Evolutionary conservation across 805 yeast species (phyloP), one percentile per base, ranked within the genome.

Genomic region (Schizosaccharomyces lindneri): DNA sequence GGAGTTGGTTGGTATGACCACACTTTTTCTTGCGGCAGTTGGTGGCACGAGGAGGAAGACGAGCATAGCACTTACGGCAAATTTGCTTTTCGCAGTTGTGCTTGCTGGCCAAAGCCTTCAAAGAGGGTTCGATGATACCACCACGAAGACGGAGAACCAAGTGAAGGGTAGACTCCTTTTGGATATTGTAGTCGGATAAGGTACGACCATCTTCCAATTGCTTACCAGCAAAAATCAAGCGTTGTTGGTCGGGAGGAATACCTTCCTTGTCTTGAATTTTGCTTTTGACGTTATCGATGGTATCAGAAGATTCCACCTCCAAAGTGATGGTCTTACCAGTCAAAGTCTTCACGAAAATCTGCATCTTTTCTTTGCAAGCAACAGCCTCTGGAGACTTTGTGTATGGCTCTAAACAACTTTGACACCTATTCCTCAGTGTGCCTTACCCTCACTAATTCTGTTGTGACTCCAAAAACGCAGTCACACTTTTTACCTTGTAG

Each of bases 21-120:
- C 98, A 93, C 85, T 93, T 93, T 87, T 97, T 88, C 97, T 93
- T 93, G 83, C 98, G 88, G 85, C 98, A 93, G 96, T 93, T 93
- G 79, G 97, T 93, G 73, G 98, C 98, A 86, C 97, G 94, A 80
- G 98, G 96, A 75, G 98, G 98, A 76, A 93, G 89, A 84, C 98
- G 93, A 73, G 98, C 69, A 85, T 93, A 93, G 83, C 98, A 93
- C 78, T 89, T 87, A 81, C 98, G 94, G 84, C 98, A 93, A 77
- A 93, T 90, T 69, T 95, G 77, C 81, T 93, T 93, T 70, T 93
- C 98, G 83, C 97, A 93, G 95, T 93, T 93, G 90, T 85, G 93
- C 81, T 93, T 93, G 76, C 97, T 87, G 78, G 98, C 98, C 74
- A 93, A 83, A 73, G 90, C 96, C 82, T 90, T 93, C 74, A 93